Percentiles rank a stretch among this genome's conserved stretches.
Conservation (phyloP, 345 rosid genomes). For the Pistacia integerrima region DNA sequence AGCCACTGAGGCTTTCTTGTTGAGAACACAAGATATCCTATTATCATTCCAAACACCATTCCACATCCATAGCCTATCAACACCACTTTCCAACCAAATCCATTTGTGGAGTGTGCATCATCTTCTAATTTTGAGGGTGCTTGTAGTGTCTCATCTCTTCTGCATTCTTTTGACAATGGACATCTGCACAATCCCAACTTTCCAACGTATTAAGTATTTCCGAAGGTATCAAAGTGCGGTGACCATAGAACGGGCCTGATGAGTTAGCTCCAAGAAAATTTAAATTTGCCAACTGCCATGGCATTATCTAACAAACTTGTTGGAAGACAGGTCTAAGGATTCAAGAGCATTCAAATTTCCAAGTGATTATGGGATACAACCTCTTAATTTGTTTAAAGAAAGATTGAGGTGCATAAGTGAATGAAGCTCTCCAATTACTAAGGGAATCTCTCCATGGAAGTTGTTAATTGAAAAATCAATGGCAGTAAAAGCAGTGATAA, state of each 20-base stretch:
- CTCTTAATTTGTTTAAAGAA: neutral
- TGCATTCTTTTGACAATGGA: neutral
- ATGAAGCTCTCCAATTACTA: slow-evolving; percentile 2
- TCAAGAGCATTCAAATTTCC: neutral
- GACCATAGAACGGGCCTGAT: neutral
- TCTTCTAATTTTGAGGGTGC: neutral
- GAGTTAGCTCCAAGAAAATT: neutral
- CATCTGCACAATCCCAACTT: neutral
- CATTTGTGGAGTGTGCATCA: neutral
- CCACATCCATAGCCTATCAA: neutral
- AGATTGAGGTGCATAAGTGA: neutral
- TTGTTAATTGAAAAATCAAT: slow-evolving; percentile 23
- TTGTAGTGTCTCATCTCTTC: neutral
- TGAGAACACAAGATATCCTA: slow-evolving; percentile 16
- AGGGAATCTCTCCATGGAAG: slow-evolving; percentile 22
- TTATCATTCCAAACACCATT: neutral
- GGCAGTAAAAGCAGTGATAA: neutral
- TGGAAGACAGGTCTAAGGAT: neutral
- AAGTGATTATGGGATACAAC: neutral
- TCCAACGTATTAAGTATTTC: neutral
- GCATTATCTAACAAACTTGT: neutral
- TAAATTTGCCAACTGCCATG: neutral
- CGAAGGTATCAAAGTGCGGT: neutral
- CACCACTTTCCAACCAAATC: neutral
- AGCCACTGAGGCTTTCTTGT: slow-evolving; percentile 4